These are phyloP conservation scores for Epichloe sp. DNA, from an alignment of 2,329 filamentous ascomycete genomes.

Conservation along the genomic window DNA sequence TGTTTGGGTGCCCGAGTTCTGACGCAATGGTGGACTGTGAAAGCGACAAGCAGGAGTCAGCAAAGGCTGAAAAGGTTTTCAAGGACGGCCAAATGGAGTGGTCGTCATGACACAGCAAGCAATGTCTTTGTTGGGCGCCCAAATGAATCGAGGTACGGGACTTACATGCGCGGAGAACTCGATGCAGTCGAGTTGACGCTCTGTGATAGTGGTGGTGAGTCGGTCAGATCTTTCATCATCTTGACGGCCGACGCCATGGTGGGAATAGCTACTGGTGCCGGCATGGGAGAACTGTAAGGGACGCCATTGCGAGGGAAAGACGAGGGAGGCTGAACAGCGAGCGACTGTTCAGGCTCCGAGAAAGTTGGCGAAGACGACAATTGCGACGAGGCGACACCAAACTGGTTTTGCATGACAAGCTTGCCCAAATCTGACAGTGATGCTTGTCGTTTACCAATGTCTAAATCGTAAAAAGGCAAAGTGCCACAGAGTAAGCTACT, in stretches of 20 bases:
- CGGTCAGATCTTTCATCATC: constrained; percentile 31
- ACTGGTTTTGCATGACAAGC: constrained; percentile 32
- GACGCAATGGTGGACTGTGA: constrained; percentile 50
- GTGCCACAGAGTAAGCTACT: constrained; percentile 7
- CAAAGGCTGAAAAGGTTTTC: neutral
- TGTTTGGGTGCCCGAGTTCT: constrained; percentile 64
- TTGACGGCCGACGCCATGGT: constrained; percentile 29
- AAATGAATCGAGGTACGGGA: constrained; percentile 1
- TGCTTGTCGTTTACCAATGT: constrained; percentile 22
- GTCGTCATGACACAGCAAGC: neutral
- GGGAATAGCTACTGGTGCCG: constrained; percentile 16
- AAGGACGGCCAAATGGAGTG: neutral
- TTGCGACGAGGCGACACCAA: constrained; percentile 19
- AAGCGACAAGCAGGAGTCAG: neutral
- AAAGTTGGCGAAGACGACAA: constrained; percentile 16
- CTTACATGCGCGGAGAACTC: constrained; percentile 45
- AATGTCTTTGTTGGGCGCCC: neutral
- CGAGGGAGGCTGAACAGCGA: constrained; percentile 19
- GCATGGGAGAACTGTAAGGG: constrained; percentile 9
- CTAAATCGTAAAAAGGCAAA: constrained; percentile 10
- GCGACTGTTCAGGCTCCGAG: constrained; percentile 19
- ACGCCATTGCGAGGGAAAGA: constrained; percentile 19
- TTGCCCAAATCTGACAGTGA: constrained; percentile 30
- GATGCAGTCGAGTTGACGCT: constrained; percentile 47
- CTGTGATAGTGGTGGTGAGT: constrained; percentile 42